A percentile compares a stretch with the other conserved stretches of the same genome.
Conservation (phyloP, 2,329 filamentous ascomycete genomes). For the Didymella lethalis region DNA sequence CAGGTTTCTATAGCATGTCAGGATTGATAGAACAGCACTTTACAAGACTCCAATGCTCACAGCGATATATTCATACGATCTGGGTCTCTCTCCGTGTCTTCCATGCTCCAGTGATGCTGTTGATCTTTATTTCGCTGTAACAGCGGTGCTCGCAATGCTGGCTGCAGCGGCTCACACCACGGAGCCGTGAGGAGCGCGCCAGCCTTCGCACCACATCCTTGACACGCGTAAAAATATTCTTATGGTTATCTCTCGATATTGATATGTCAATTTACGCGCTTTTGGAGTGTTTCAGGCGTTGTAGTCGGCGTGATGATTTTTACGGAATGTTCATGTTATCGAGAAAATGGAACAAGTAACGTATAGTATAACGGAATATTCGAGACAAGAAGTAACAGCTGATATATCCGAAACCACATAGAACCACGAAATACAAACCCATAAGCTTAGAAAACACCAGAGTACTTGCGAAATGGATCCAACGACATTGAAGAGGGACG, state of each 20-base stretch:
- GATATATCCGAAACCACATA: neutral
- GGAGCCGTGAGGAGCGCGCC: neutral
- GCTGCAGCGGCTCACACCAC: neutral
- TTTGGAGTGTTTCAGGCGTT: neutral
- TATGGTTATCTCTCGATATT: fast-evolving
- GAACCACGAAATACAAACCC: neutral
- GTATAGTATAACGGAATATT: neutral
- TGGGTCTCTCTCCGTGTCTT: too few species aligned
- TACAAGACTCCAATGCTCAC: neutral
- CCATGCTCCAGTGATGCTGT: neutral
- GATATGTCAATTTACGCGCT: neutral
- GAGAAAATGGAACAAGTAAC: too few species aligned
- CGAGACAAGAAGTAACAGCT: neutral
- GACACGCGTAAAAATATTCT: neutral
- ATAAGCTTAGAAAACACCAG: neutral
- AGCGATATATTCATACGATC: too few species aligned
- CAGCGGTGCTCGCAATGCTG: neutral
- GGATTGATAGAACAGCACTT: neutral
- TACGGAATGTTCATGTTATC: neutral
- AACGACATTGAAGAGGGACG: neutral
- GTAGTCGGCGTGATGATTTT: slow-evolving; percentile 11
- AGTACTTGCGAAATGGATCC: too few species aligned
- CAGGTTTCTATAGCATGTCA: neutral
- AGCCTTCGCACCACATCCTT: neutral
- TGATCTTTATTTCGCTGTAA: neutral